Base-by-base conservation (phyloP, 805 yeast species). In the Candida germanica region DNA sequence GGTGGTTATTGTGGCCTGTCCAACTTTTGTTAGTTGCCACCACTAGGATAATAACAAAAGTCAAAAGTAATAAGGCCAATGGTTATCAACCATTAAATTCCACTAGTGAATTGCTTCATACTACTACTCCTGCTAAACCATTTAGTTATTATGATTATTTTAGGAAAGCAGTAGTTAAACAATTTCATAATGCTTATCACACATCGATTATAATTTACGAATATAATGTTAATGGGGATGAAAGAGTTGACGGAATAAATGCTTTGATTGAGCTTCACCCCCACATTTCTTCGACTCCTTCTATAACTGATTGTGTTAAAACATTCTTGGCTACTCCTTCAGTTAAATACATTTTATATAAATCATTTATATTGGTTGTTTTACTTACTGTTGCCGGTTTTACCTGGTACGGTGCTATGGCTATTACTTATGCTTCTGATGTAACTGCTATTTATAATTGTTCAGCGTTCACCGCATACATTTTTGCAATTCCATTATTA, bases 381-480 rank as follows among this genome's bases (percentile, higher is more conserved):
- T 73, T 87, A 5, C 64, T 87, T 42, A 84, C 84, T 13, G 42
- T 77, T 2, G 95, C 95, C 0, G 95, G 94, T 1, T 66, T 75
- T 13, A 77, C 95, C 2, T 87, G 96, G 96, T 87, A 86, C 54
- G 73, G 84, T 12, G 83, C 95, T 8, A 85, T 87, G 79, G 70
- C 79, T 20, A 60, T 84, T 52, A 80, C 95, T 0, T 83, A 88
- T 19, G 87, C 94, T 0, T 71, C 87, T 3, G 95, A 87, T 50
- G 83, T 87, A 24, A 87, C 95, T 2, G 96, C 96, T 3, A 87
- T 87, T 42, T 87, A 87, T 62, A 87, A 87, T 62, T 86, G 93
- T 54, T 81, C 91, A 11, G 94, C 95, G 0, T 87, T 87, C 56
- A 82, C 89, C 3, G 95, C 95, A 0, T 81, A 87, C 51, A 75